phyloP scores from a whole-genome alignment of 805 yeast species.

The Metschnikowia santaceciliae region DNA sequence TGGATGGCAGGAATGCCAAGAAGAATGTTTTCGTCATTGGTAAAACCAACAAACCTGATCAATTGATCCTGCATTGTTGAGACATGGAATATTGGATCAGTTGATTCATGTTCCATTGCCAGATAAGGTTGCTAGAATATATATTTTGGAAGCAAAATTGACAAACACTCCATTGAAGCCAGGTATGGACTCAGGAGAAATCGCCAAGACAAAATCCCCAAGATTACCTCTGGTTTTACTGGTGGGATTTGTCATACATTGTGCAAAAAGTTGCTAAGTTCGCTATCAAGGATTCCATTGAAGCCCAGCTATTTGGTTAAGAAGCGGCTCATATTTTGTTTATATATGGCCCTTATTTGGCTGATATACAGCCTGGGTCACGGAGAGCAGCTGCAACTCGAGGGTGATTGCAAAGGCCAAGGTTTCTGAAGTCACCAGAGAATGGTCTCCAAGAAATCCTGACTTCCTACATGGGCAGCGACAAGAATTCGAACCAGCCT shows the following conservation, averaged over 20 bases:
- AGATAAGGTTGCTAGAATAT: slow-evolving; percentile 88
- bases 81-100: slow-evolving; percentile 91
- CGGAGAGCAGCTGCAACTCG: slow-evolving; percentile 71
- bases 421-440: slow-evolving; percentile 69
- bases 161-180: slow-evolving; percentile 99
- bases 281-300: slow-evolving; percentile 97
- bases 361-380: slow-evolving; percentile 50
- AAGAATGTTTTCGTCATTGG: slow-evolving; percentile 98
- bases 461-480: slow-evolving; percentile 60
- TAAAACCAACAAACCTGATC: slow-evolving; percentile 99
- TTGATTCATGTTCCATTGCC: slow-evolving; percentile 98
- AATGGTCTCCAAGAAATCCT: slow-evolving; percentile 54
- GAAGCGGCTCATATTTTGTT: too few relatives aligned
- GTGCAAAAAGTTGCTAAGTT: slow-evolving; percentile 98
- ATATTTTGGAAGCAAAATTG: slow-evolving; percentile 91
- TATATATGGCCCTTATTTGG: too few relatives aligned
- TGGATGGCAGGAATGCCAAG: slow-evolving; percentile 99
- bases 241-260: slow-evolving; percentile 96
- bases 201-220: slow-evolving; percentile 90
- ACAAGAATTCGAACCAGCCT: slow-evolving; percentile 53
- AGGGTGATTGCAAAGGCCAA: slow-evolving; percentile 91
- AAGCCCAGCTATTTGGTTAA: slow-evolving; percentile 50
- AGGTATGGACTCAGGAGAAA: slow-evolving; percentile 80
- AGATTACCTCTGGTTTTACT: slow-evolving; percentile 93
- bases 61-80: slow-evolving; percentile 95